These are phyloP conservation scores for Naematelia encephala DNA, from an alignment of 768 basidiomycete genomes.

Conservation along the genomic window DNA sequence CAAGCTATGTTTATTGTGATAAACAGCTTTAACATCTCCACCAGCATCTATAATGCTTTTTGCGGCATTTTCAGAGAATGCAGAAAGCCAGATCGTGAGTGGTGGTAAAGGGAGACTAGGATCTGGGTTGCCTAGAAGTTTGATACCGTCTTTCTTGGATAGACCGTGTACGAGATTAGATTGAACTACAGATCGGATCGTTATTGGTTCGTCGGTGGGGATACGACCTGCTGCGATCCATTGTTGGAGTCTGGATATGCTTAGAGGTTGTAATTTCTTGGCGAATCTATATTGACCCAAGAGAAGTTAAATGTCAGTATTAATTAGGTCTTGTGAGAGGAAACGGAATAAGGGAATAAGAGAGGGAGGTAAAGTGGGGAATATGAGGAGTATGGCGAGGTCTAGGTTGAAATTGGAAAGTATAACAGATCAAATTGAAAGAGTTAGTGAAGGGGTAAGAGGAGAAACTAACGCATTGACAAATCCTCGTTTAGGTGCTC, in stretches of 20 bases:
- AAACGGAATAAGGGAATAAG: background rate
- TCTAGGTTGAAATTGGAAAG: too few relatives aligned
- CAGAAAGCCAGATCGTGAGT: constrained; percentile 75
- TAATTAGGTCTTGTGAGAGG: background rate
- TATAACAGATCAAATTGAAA: too few relatives aligned
- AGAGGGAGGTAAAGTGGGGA: background rate
- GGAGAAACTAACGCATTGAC: constrained; percentile 70
- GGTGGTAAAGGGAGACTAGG: constrained; percentile 52
- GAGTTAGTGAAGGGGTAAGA: background rate
- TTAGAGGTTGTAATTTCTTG: constrained; percentile 72
- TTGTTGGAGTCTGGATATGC: constrained; percentile 79
- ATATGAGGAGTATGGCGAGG: background rate
- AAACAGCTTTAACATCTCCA: constrained; percentile 82
- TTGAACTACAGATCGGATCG: constrained; percentile 74
- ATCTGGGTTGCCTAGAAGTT: constrained; percentile 67
- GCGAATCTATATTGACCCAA: background rate
- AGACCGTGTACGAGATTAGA: constrained; percentile 85
- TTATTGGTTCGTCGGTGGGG: constrained; percentile 76
- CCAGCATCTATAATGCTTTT: constrained; percentile 74
- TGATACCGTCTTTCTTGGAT: constrained; percentile 72
- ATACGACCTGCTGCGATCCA: constrained; percentile 87
- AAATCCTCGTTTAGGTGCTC: constrained; percentile 92
- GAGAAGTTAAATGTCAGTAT: background rate
- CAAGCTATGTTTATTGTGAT: constrained; percentile 81
- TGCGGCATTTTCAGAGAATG: constrained; percentile 83